These are phyloP conservation scores for Cercophora newfieldiana DNA, from an alignment of 495 filamentous ascomycete species.

Conservation along the genomic window DNA sequence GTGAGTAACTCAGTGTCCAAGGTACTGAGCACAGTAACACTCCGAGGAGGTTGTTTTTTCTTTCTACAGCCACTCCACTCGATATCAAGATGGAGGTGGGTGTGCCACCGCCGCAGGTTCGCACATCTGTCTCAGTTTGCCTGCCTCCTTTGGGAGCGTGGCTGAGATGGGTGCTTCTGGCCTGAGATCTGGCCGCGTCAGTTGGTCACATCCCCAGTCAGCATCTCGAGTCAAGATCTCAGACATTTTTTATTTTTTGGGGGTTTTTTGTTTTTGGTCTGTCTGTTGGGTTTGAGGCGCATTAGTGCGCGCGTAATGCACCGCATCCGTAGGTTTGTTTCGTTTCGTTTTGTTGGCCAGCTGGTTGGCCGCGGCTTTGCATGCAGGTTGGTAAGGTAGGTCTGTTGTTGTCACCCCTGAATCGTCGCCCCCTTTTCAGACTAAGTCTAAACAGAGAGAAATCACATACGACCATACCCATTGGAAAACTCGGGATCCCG, in stretches of 20 bases:
- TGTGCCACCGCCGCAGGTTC: too few species aligned
- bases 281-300: not conserved
- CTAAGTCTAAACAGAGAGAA: not conserved
- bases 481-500: conserved; percentile 46
- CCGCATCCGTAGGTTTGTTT: not conserved
- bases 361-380: too few species aligned
- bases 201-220: not conserved
- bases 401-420: not conserved
- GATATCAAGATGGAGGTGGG: too few species aligned
- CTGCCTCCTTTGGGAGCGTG: too few species aligned
- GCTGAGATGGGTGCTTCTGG: not conserved
- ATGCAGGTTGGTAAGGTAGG: too few species aligned
- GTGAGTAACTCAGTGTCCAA: too few species aligned
- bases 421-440: not conserved
- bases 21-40: not conserved
- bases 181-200: not conserved
- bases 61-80: too few species aligned
- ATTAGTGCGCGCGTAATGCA: not conserved
- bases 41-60: too few species aligned
- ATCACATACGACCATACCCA: not conserved
- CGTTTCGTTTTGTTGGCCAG: not conserved
- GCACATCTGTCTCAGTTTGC: not conserved
- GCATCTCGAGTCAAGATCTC: not conserved
- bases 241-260: not conserved
- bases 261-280: too few species aligned